phyloP scores from a whole-genome alignment of 768 basidiomycete species.

The Lactarius psammicola region DNA sequence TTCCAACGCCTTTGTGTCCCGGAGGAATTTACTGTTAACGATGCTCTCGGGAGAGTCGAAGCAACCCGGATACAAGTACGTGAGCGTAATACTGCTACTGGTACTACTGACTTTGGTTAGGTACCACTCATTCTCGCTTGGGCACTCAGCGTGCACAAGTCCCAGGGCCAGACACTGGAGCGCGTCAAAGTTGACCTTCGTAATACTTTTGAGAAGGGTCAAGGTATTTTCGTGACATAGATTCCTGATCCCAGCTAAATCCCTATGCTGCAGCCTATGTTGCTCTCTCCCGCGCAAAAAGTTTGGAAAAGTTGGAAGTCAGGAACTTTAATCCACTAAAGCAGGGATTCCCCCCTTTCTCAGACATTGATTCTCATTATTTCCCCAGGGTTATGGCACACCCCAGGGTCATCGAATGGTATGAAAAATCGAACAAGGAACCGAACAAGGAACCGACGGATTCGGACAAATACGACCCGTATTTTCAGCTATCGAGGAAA shows the following conservation, averaged over 20 bases:
- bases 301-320: slow-evolving; percentile 62
- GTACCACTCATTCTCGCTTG: slow-evolving; percentile 72
- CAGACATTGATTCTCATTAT: slow-evolving; percentile 11
- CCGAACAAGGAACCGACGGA: background rate
- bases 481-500: background rate
- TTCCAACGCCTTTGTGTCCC: slow-evolving; percentile 49
- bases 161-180: slow-evolving; percentile 86
- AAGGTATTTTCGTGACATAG: slow-evolving; percentile 46
- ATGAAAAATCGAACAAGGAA: background rate
- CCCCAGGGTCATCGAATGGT: slow-evolving; percentile 60
- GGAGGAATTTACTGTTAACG: slow-evolving; percentile 61
- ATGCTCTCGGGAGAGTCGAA: slow-evolving; percentile 56
- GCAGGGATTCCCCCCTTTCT: slow-evolving; percentile 38
- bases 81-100: slow-evolving; percentile 9
- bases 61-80: slow-evolving; percentile 58
- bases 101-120: slow-evolving; percentile 32
- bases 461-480: background rate
- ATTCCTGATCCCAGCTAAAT: background rate
- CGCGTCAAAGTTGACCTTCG: slow-evolving; percentile 77
- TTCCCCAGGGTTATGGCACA: slow-evolving; percentile 58
- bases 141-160: slow-evolving; percentile 87
- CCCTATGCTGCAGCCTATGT: slow-evolving; percentile 52
- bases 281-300: slow-evolving; percentile 70
- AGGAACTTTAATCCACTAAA: slow-evolving; percentile 58
- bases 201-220: slow-evolving; percentile 76